Percentiles rank a stretch among this genome's conserved stretches.
Conservation (phyloP, 345 rosid genomes). For the Ceriops tagal region DNA sequence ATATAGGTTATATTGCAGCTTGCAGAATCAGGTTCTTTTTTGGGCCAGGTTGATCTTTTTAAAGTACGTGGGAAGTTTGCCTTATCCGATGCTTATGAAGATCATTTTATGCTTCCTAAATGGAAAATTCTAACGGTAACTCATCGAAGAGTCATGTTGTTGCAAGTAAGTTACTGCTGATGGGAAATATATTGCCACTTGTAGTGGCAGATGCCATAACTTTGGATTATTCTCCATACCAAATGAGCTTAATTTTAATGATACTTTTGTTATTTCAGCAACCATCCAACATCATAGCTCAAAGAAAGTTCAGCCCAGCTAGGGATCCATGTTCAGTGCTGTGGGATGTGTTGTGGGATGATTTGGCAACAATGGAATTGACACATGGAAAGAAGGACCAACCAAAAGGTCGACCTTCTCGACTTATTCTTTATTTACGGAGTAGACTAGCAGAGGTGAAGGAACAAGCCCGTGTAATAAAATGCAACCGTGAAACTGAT, state of each 20-base stretch:
- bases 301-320: slow-evolving; percentile 82
- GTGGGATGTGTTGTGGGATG: slow-evolving; percentile 87
- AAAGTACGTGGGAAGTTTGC: slow-evolving; percentile 99
- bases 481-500: slow-evolving; percentile 65
- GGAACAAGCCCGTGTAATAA: slow-evolving; percentile 69
- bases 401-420: slow-evolving; percentile 70
- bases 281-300: slow-evolving; percentile 77
- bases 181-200: slow-evolving; percentile 9
- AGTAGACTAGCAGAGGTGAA: slow-evolving; percentile 48
- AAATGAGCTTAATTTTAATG: not conserved
- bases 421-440: slow-evolving; percentile 54
- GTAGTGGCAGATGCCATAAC: not conserved
- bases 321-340: slow-evolving; percentile 88
- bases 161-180: slow-evolving; percentile 58
- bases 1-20: slow-evolving; percentile 86
- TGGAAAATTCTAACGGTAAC: slow-evolving; percentile 71
- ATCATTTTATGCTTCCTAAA: slow-evolving; percentile 80
- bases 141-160: slow-evolving; percentile 73
- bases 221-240: not conserved
- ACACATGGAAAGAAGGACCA: slow-evolving; percentile 76
- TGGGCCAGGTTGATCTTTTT: slow-evolving; percentile 93
- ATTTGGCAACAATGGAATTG: slow-evolving; percentile 78
- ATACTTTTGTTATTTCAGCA: slow-evolving; percentile 48
- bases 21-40: slow-evolving; percentile 89
- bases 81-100: slow-evolving; percentile 93